Base-by-base conservation (phyloP, 345 rosid genomes). In the Psidium guajava region DNA sequence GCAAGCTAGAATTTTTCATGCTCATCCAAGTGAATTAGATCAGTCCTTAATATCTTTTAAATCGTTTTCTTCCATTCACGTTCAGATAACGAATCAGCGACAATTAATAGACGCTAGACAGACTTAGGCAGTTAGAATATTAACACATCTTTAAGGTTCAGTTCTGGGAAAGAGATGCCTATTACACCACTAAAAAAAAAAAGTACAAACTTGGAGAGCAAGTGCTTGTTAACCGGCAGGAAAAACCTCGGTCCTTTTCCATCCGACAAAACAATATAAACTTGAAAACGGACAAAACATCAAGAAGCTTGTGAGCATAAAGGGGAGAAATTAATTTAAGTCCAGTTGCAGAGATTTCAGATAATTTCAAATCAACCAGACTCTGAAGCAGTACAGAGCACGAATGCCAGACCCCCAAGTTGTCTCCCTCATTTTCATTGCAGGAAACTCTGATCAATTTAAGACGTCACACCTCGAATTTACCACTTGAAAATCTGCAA, bases 381-480 rank as follows among this genome's bases (percentile, higher is more conserved):
- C 84, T 82, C 83, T 83, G 20, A 44, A 81, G 77, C 47, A 57
- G 85, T 74, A 81, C 83, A 87, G 32, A 22, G 80, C 61, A 54
- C 85, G 83, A 55, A 82, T 54, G 80, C 83, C 50, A 69, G 40
- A 74, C 51, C 82, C 87, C 87, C 85, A 47, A 83, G 82, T 84
- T 28, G 36, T 85, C 15, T 56, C 49, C 81, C 82, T 50, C 84
- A 61, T 15, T 74, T 52, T 83, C 82, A 85, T 85, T 49, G 83
- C 86, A 83, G n/a, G 56, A 47, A 82, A 83, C 85, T 75, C 86
- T 55, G 88, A 87, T 87, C 90, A 90, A 56, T 81, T 32, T 42
- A 84, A 87, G 84, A 53, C 86, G 49, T 52, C 81, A 69, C 77
- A 8, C 77, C 77, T 16, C 77, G 24, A 4, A 32, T 21, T 69